Evolutionary conservation across 2,329 filamentous ascomycete genomes (phyloP), one percentile per base, ranked within the genome.

Genomic region (Nigrospora sphaerica): DNA sequence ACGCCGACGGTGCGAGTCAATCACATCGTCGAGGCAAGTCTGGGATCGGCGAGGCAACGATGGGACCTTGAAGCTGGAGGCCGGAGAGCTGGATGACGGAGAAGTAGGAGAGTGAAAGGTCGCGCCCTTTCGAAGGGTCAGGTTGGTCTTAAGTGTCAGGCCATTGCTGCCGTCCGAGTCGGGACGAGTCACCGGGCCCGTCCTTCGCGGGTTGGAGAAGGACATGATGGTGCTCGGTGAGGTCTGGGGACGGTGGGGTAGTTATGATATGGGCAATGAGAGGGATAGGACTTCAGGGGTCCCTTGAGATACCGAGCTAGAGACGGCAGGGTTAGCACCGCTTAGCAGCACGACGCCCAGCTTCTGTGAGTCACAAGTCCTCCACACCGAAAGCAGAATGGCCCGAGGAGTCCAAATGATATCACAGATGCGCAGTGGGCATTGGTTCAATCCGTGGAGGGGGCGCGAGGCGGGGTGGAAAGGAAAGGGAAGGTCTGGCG

Each of bases 1-100:
- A 55, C 85, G 85, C 60, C 84, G 80, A 60, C 80, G 75, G 57
- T 83, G 78, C 52, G 83, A 80, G 59, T 82, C 81, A 62, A 87
- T 76, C 46, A 85, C 80, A 75, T 86, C 83, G 67, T 88, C 84
- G 49, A 88, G 69, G 53, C 70, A 77, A 44, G 85, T 86, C 56
- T 85, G 81, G 42, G 85, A 83, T 49, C 86, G 83, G 55, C 77
- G 76, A 57, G 86, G 73, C n/a, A 73, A 61, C 37, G 69, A 67
- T 47, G 78, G 77, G 49, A 77, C 73, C 45, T 63, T 63, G 55
- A 78, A 77, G 47, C 61, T 53, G 23, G 54, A 48, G 40, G 50
- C 50, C 42, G 55, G 55, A 32, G 68, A 61, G 48, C 69, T 68
- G 49, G 66, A 61, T 42, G 63, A 61, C 49, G 70, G 63, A 58